Evolutionary conservation across 2,329 filamentous ascomycete genomes (phyloP), one percentile per base, ranked within the genome.

Genomic region (Botrytis paeoniae): DNA sequence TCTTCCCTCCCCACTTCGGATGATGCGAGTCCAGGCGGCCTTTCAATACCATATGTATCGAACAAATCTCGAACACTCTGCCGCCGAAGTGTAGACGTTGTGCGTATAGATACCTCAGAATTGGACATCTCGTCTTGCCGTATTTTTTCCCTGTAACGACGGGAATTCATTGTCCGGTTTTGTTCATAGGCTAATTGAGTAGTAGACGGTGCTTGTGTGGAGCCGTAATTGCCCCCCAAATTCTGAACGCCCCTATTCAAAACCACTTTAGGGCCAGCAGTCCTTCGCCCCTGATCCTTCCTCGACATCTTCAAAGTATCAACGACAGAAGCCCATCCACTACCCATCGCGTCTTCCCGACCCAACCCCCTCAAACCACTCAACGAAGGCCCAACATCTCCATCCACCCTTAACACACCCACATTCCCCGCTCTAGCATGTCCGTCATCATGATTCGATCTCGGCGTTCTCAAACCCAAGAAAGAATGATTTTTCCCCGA

Each of bases 51-150:
- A 76, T 86, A 83, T 60, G 84, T 81, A 54, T 83, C 81, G 74
- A 87, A 87, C 16, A 88, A 81, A 12, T 85, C 82, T 68, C 85
- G 80, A 12, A 85, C 86, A 73, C 84, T 85, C 65, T 82, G 80
- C 9, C 81, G 81, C 65, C 82, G 82, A 65, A 81, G 79, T 16
- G 78, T 80, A 4, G 82, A 81, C 10, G 81, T 83, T 2, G 78
- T 81, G 32, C 61, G 59, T 35, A 69, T 73, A 10, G 78, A 78
- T 22, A 39, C 69, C 35, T 77, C 74, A 3, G 77, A 78, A 18
- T 73, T 69, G 16, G 73, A 8, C 72, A 78, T 71, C 35, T 74
- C 72, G 20, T 68, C 43, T 64, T 69, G 73, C 7, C 63, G 71
- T 18, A 71, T 63, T 20, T 75, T 72, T 22, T 73, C 64, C 22